Evolutionary conservation across 2,329 filamentous ascomycete species (phyloP), one percentile per base, ranked within the genome.

Genomic region (Fusarium caatingaense): DNA sequence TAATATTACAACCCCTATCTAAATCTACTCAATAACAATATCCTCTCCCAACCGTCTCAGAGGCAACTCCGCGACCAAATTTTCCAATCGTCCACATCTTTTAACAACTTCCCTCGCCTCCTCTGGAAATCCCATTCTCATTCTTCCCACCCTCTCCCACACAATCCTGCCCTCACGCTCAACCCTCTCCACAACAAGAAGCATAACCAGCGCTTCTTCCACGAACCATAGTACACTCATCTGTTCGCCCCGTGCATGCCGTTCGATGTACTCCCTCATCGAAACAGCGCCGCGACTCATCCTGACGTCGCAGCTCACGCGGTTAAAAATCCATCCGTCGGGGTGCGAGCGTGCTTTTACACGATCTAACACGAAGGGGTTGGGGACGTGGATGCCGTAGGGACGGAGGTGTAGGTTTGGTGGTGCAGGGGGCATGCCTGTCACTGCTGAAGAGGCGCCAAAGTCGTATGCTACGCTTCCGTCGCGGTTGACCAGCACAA

Each of bases 221-320:
- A 79, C 73, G 48, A 79, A 80, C 78, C 78, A 80, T 28, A 80
- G 57, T 11, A 79, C 71, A 20, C 77, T 79, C 77, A 80, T 79
- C 55, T 79, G 77, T 66, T 80, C 76, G 9, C 77, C 78, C 6
- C 74, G 73, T 12, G 76, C 78, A 49, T 80, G 78, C 1, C 72
- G 70, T 55, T 78, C 76, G 20, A 80, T 72, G 41, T 80, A 80
- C 25, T 78, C 76, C 1, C 78, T 74, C 41, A 80, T 78, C 1
- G 74, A 72, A 1, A 47, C 65, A 6, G 59, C 71, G 0, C 73
- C 77, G 10, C 76, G 71, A 51, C 78, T 80, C 46, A 80, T 70
- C 4, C 73, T 69, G 18, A 79, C 75, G 45, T 80, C 78, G 28
- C 3, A 80, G 54, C 73, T 78, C 2, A 80, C 64, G 9, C 78